Base-by-base conservation (phyloP, 768 basidiomycete genomes). In the Thelephora aurantiotincta region DNA sequence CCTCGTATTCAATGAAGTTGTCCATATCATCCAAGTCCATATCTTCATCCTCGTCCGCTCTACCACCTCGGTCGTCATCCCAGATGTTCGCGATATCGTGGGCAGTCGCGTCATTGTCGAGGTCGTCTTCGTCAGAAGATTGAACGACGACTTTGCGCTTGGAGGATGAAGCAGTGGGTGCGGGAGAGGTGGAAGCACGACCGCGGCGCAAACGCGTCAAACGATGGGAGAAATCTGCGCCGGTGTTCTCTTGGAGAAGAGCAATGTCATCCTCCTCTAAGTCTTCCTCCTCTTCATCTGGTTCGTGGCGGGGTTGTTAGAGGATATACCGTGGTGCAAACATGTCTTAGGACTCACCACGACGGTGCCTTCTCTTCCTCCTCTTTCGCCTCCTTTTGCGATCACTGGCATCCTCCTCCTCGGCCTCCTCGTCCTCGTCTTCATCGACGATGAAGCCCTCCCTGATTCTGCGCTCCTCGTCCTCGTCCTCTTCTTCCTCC, bases 361-460 rank as follows among this genome's bases (percentile, higher is more conserved):
- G 75, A 41, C 68, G 65, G 61, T 84, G 79, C 55, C 75, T 72
- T 57, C 70, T 76, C 65, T 80, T 80, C 58, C 80, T 73, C 52
- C 76, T 71, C 60, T 80, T 88, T 50, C 75, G 73, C 54, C 73
- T 73, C 55, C 75, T 68, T 38, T 65, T 72, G 50, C 72, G 68
- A 48, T 71, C 73, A 38, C 73, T 70, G 37, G 76, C 71, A 2
- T 75, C 71, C 16, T 76, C 77, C 12, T 74, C 77, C 1, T 77
- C 78, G 0, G 78, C 83, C 3, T 83, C 86, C 0, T 90, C 88
- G 6, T 90, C 90, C 50, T 93, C 89, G 7, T 86, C 82, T 48
- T 83, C 86, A 48, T 86, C 86, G 6, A 92, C 91, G 56, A 97
- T 96, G 60, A 97, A 96, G 0, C 88, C 92, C 44, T 92, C 86